Percentiles rank a stretch among this genome's conserved stretches.
phyloP scores from a whole-genome alignment of 177 flowering plant genomes.

The Vitis hybrid region DNA sequence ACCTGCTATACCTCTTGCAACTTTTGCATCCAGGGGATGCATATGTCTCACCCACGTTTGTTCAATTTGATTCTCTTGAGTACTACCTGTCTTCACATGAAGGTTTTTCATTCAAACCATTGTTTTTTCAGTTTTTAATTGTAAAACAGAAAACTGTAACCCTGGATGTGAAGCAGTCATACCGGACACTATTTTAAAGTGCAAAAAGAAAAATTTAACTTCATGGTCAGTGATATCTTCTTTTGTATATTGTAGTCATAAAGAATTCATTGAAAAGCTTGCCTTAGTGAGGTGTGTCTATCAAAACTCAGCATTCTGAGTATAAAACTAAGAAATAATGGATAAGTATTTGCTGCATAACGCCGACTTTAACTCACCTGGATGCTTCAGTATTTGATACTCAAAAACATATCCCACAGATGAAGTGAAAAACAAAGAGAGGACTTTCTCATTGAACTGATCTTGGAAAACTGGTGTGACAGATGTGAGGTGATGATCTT shows the following conservation, averaged over 20 bases:
- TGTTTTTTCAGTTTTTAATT: not conserved
- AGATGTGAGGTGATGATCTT: slow-evolving; percentile 53
- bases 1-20: slow-evolving; percentile 64
- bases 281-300: not conserved
- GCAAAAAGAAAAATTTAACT: too few species aligned
- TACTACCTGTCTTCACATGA: slow-evolving; percentile 46
- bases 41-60: slow-evolving; percentile 64
- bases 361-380: slow-evolving; percentile 39
- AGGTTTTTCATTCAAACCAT: slow-evolving; percentile 5
- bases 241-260: too few species aligned
- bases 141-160: not conserved
- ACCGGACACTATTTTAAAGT: too few species aligned
- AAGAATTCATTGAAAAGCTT: too few species aligned
- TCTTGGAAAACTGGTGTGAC: slow-evolving; percentile 50
- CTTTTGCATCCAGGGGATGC: slow-evolving; percentile 73
- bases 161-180: too few species aligned
- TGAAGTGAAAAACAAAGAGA: slow-evolving; percentile 60
- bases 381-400: slow-evolving; percentile 46
- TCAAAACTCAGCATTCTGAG: too few species aligned
- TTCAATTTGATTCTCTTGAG: slow-evolving; percentile 30
- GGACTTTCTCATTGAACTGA: slow-evolving; percentile 33
- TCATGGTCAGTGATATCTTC: too few species aligned
- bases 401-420: slow-evolving; percentile 63
- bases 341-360: not conserved
- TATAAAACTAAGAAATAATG: not conserved